Evolutionary conservation across 2,329 filamentous ascomycete genomes (phyloP).

Genomic region (Hymenoscyphus fraxineus): DNA sequence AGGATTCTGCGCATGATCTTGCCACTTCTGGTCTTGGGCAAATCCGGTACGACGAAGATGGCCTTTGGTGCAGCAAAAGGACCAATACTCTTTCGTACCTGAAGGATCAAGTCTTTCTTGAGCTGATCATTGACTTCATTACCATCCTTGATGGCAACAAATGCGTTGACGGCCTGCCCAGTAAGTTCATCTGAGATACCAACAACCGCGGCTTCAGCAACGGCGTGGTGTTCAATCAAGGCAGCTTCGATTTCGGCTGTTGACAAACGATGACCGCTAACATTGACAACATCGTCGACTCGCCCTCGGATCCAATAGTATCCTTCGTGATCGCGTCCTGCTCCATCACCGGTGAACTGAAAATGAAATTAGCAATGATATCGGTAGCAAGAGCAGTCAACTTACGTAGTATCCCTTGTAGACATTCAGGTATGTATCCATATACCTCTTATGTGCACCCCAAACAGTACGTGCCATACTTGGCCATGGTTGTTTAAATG

Average conservation of each 20-base stretch:
- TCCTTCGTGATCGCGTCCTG: conserved; percentile 92
- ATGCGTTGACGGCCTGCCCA: conserved; percentile 95
- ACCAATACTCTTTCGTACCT: conserved; percentile 95
- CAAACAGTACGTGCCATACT: conserved; percentile 98
- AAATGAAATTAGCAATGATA: conserved; percentile 14
- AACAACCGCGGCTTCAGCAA: conserved; percentile 93
- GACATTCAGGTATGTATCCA: conserved; percentile 97
- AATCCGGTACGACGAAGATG: conserved; percentile 83
- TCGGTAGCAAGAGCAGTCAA: conserved; percentile 23
- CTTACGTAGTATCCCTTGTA: conserved; percentile 97
- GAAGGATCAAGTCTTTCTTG: conserved; percentile 88
- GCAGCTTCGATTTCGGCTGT: conserved; percentile 98
- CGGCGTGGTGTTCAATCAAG: conserved; percentile 82
- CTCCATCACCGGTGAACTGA: conserved; percentile 88
- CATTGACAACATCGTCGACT: conserved; percentile 98
- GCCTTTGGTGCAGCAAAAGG: conserved; percentile 96
- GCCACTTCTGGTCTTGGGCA: conserved; percentile 94
- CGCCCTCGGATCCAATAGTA: conserved; percentile 99
- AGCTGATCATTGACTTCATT: conserved; percentile 73
- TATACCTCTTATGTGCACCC: conserved; percentile 96
- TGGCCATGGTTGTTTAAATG: conserved; percentile 97
- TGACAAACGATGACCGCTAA: conserved; percentile 91
- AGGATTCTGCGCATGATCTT: conserved; percentile 99
- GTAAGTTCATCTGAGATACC: conserved; percentile 91
- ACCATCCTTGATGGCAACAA: conserved; percentile 86